phyloP scores from a whole-genome alignment of 1,284 basidiomycete species.

The Cutaneotrichosporon spelunceum region DNA sequence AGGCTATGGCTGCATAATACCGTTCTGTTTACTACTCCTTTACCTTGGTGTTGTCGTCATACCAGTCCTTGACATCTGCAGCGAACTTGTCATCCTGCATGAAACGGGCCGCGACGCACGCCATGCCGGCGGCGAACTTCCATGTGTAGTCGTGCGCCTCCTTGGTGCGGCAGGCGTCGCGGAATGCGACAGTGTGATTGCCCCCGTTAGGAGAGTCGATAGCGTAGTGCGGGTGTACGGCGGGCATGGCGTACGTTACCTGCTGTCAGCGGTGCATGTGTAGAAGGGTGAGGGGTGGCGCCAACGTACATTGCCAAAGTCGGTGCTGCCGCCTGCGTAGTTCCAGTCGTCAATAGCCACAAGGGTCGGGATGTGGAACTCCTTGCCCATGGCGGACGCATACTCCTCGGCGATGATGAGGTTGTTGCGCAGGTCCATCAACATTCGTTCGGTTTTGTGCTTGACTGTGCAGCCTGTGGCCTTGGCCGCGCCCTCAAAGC shows the following conservation, averaged over 20 bases:
- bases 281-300: too few species aligned
- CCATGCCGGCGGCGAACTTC: conserved; percentile 44
- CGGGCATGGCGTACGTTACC: conserved; percentile 31
- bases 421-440: conserved; percentile 57
- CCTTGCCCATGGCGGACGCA: conserved; percentile 9
- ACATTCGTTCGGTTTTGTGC: conserved; percentile 52
- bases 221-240: conserved; percentile 26
- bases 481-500: conserved; percentile 62
- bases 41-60: conserved; percentile 27
- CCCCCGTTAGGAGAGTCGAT: conserved; percentile 22
- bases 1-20: not conserved
- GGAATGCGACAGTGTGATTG: conserved; percentile 36
- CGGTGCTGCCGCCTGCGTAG: conserved; percentile 14
- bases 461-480: conserved; percentile 66
- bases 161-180: conserved; percentile 16
- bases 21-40: not conserved
- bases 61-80: conserved; percentile 30
- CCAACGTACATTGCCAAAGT: conserved; percentile 24
- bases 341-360: conserved; percentile 14
- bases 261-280: too few species aligned
- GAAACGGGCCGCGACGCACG: conserved; percentile 42
- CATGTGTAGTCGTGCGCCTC: conserved; percentile 36
- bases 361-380: conserved; percentile 1
- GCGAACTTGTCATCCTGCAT: conserved; percentile 44
- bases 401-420: too few species aligned